These are phyloP conservation scores for Wickerhamiella parazyma DNA, from an alignment of 805 yeast species.

Conservation along the genomic window DNA sequence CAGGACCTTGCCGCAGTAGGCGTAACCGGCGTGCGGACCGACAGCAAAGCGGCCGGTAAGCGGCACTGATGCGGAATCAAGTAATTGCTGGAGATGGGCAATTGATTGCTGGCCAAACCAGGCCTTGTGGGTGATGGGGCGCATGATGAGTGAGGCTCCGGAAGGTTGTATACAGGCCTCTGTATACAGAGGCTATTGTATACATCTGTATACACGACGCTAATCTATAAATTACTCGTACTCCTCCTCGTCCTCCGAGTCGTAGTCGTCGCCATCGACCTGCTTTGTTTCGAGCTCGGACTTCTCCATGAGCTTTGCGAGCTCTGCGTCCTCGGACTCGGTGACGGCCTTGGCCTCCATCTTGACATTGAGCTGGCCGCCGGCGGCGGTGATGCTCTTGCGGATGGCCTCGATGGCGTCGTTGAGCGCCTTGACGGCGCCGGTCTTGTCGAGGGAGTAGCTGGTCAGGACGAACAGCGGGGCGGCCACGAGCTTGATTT, in stretches of 20 bases:
- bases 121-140: neutral
- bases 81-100: neutral
- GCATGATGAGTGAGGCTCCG: neutral
- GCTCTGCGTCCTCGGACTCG: conserved; percentile 95
- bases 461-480: conserved; percentile 90
- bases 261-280: conserved; percentile 67
- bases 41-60: conserved; percentile 31
- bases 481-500: conserved; percentile 92
- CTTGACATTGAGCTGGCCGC: conserved; percentile 81
- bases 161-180: too few relatives aligned
- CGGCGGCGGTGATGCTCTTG: conserved; percentile 53
- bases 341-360: conserved; percentile 99
- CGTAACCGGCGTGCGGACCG: conserved; percentile 84
- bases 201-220: too few relatives aligned
- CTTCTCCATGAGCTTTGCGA: conserved; percentile 87
- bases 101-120: neutral
- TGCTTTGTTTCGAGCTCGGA: conserved; percentile 80
- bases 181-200: too few relatives aligned
- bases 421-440: conserved; percentile 69
- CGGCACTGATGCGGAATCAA: neutral
- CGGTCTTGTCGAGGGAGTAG: conserved; percentile 80
- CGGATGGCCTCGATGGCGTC: conserved; percentile 67
- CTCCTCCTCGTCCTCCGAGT: conserved; percentile 28
- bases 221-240: neutral
- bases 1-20: conserved; percentile 64